Percentiles rank a stretch among this genome's conserved stretches.
phyloP scores from a whole-genome alignment of 495 filamentous ascomycete genomes.

The Daldinia vernicosa region DNA sequence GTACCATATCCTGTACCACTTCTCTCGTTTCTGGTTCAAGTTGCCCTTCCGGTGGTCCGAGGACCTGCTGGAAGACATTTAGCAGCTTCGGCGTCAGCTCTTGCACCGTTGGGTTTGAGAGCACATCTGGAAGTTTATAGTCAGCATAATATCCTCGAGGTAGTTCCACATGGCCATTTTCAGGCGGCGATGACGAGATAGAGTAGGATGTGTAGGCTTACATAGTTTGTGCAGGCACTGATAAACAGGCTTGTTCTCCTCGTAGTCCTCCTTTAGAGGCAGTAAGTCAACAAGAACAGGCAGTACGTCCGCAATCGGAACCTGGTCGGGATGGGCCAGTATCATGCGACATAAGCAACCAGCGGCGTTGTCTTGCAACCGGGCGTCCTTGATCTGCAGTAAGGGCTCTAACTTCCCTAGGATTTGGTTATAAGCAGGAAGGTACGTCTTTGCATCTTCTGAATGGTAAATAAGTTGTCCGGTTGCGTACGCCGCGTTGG shows the following conservation, averaged over 20 bases:
- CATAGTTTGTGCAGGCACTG: conserved; percentile 86
- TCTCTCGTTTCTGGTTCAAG: conserved; percentile 80
- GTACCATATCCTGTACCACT: conserved; percentile 42
- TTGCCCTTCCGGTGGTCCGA: conserved; percentile 82
- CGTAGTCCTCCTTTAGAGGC: conserved; percentile 91
- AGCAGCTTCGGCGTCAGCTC: conserved; percentile 80
- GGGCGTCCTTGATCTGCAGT: conserved; percentile 75
- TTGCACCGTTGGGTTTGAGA: conserved; percentile 74
- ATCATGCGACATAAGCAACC: conserved; percentile 95
- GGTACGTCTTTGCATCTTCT: conserved; percentile 72
- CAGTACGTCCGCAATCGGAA: conserved; percentile 82
- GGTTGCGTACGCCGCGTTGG: conserved; percentile 90
- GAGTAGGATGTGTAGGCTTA: conserved; percentile 57
- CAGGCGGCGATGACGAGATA: neutral
- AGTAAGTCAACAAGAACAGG: conserved; percentile 80
- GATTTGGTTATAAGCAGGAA: conserved; percentile 78
- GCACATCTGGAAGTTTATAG: conserved; percentile 65
- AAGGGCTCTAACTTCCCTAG: conserved; percentile 84
- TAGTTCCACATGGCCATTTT: neutral
- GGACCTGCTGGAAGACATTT: conserved; percentile 81
- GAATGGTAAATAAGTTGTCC: conserved; percentile 86
- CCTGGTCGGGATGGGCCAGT: conserved; percentile 76
- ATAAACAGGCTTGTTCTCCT: conserved; percentile 95
- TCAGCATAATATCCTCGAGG: conserved; percentile 11
- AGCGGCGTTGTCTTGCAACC: conserved; percentile 90